Conservation (phyloP, 73 alveolate species). For the Blepharisma japonicum region DNA sequence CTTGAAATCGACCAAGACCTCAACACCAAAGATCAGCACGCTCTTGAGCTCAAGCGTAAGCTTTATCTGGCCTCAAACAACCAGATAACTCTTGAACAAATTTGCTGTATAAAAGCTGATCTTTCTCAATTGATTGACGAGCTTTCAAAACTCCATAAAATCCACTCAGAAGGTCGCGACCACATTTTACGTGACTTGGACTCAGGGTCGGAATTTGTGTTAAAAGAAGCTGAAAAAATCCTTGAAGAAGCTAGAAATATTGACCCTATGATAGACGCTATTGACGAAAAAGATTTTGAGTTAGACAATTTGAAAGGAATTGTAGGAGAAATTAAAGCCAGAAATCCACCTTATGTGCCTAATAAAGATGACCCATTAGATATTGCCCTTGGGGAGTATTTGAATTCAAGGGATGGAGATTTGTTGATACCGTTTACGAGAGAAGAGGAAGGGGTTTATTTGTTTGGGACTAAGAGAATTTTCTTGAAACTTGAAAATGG, state of each 20-base stretch:
- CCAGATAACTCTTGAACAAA: conserved; percentile 10
- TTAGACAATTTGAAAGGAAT: background rate
- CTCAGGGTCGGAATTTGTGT: background rate
- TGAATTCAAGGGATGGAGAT: background rate
- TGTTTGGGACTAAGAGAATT: conserved; percentile 55
- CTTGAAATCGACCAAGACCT: background rate
- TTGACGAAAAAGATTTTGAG: conserved; percentile 11
- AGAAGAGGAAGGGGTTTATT: conserved; percentile 61
- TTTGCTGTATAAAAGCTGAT: conserved; percentile 12
- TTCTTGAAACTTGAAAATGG: conserved; percentile 60
- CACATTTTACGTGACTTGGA: background rate
- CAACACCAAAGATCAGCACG: background rate
- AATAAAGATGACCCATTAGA: conserved; percentile 13
- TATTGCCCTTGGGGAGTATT: conserved; percentile 12
- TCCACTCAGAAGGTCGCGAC: conserved; percentile 10
- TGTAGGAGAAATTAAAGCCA: conserved; percentile 20
- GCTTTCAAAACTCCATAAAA: conserved; percentile 4
- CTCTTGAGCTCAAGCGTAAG: conserved; percentile 1
- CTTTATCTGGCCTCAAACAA: background rate
- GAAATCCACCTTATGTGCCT: conserved; percentile 22
- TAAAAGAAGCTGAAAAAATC: background rate
- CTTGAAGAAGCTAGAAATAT: conserved; percentile 9
- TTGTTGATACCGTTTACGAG: conserved; percentile 23
- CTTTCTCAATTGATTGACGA: conserved; percentile 18
- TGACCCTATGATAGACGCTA: conserved; percentile 15